Base-by-base conservation (phyloP, 2,329 filamentous ascomycete species). In the Aspergillus ochraceus region DNA sequence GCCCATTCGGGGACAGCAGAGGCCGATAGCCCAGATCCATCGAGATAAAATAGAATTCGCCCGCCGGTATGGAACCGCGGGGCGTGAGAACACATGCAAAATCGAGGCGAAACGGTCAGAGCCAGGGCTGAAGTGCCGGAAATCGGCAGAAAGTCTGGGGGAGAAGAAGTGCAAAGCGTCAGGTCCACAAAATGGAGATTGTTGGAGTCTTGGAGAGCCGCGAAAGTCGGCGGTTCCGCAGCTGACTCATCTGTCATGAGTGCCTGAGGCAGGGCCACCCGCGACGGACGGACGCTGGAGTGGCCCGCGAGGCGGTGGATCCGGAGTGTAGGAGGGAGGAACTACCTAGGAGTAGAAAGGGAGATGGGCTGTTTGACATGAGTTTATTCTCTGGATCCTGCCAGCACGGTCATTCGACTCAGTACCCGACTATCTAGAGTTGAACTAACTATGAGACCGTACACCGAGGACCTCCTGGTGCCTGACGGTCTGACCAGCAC, bases 11-110 rank as follows among this genome's bases (percentile, higher is more conserved):
- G 66, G 72, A 66, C 68, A 75, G 60, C 53, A 74, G 55, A 63
- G 70, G 67, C 68, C 72, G 71, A 65, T 69, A 74, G 59, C 70
- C 68, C 61, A 75, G 64, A 62, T 75, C 73, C 73, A 76, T 76
- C 61, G 66, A 66, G 63, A 68, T 68, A 68, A 68, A 65, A 64
- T 62, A 69, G 57, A 56, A 55, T 54, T 68, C 64, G 59, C 59
- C 68, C 70, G 66, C 66, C 59, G 58, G 58, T 68, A 72, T 70
- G 68, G 69, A 66, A 68, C 66, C 70, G 66, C 58, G 65, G 64
- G 59, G 50, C 58, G 54, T 60, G 56, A 57, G 57, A 62, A 61
- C 66, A 66, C 62, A 67, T 65, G 64, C 64, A 59, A 66, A 61
- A 58, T 47, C 30, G 55, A 58, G 62, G 62, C 57, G 60, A 67